Percentiles rank a stretch among this genome's conserved stretches.
Evolutionary conservation across 2,329 filamentous ascomycete genomes (phyloP).

Genomic region (Botrytis elliptica): DNA sequence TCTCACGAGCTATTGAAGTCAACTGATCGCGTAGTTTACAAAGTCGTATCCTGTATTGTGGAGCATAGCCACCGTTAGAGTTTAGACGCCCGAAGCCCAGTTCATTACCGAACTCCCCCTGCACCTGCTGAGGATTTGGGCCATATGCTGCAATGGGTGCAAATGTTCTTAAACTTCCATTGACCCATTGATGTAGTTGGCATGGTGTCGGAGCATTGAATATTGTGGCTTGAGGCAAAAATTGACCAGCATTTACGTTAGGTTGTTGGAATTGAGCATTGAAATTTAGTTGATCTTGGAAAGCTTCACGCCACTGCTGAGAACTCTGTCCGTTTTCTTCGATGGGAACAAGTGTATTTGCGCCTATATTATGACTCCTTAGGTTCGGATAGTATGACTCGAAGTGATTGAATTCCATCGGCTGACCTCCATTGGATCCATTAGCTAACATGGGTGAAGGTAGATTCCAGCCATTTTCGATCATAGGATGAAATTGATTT

Average conservation of each 20-base stretch:
- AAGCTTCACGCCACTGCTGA: neutral
- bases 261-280: neutral
- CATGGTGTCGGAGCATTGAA: neutral
- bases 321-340: neutral
- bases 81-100: no score
- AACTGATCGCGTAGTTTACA: neutral
- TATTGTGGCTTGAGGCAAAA: neutral
- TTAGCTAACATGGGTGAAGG: neutral
- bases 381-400: neutral
- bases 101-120: neutral
- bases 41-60: no score
- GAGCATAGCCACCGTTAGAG: no score
- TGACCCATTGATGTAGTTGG: neutral
- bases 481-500: neutral
- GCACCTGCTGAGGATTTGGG: neutral
- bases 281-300: neutral
- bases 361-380: accelerated
- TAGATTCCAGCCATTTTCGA: neutral
- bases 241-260: neutral
- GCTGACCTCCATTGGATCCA: neutral
- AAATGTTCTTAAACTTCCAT: neutral
- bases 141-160: neutral
- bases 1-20: neutral
- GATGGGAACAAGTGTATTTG: neutral
- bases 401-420: neutral